Percentiles rank a stretch among this genome's conserved stretches.
These are phyloP conservation scores for Naganishia friedmannii DNA, from an alignment of 768 basidiomycete genomes.

Conservation along the genomic window DNA sequence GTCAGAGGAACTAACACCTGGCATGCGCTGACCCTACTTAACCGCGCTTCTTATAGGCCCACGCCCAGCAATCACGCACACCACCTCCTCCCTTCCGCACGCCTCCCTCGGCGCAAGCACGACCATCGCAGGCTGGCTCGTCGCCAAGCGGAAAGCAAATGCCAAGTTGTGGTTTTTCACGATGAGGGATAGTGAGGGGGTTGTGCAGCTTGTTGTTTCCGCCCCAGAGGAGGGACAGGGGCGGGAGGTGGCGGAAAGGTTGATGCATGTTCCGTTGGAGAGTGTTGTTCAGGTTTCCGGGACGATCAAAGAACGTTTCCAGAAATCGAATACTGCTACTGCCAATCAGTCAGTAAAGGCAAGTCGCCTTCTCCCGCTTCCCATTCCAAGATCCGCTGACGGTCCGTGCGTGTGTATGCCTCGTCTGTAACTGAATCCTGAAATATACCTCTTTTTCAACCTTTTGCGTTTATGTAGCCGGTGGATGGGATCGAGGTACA, in stretches of 20 bases:
- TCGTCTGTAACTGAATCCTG: too few species aligned
- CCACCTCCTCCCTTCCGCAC: conserved; percentile 61
- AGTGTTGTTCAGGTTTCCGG: conserved; percentile 76
- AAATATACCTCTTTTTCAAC: neutral
- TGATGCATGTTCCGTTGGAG: conserved; percentile 69
- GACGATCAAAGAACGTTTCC: conserved; percentile 57
- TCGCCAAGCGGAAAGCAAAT: conserved; percentile 68
- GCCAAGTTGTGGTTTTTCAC: conserved; percentile 72
- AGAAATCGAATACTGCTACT: conserved; percentile 28
- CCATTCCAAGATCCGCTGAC: too few species aligned
- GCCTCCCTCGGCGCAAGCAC: conserved; percentile 61
- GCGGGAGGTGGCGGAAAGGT: conserved; percentile 44
- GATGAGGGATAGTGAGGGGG: conserved; percentile 73
- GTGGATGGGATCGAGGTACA: conserved; percentile 64
- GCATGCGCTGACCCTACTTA: too few species aligned
- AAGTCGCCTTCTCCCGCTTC: too few species aligned
- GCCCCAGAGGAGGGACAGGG: conserved; percentile 48
- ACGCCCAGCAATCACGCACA: conserved; percentile 57
- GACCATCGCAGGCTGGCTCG: conserved; percentile 76
- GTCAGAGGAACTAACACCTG: too few species aligned
- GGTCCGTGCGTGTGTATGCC: too few species aligned
- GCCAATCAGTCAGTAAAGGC: too few species aligned
- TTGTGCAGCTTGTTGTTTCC: conserved; percentile 71
- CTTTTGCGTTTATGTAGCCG: conserved; percentile 11
- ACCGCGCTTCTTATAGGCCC: too few species aligned